Conservation (phyloP, 371 early-diverging fungal genomes). For the Mucor saturninus region DNA sequence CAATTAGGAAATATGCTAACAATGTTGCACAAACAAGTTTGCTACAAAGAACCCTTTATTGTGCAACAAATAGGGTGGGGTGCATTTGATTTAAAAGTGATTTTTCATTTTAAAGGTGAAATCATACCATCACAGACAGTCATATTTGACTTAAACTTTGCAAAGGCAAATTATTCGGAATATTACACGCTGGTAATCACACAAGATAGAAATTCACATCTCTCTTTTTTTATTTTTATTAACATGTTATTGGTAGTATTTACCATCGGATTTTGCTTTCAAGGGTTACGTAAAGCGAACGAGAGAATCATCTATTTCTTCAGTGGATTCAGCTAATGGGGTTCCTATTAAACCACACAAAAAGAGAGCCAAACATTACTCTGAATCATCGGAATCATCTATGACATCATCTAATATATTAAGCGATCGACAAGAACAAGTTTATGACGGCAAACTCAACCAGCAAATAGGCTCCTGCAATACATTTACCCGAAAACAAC, state of each 20-base stretch:
- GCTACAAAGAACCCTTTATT: slow-evolving; percentile 1
- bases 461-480: not conserved
- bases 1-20: not conserved
- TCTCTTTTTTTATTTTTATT: not conserved
- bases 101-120: not conserved
- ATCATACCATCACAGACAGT: not conserved
- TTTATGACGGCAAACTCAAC: not conserved
- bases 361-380: too few relatives aligned
- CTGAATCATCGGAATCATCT: too few relatives aligned
- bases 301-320: too few relatives aligned
- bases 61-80: slow-evolving; percentile 16
- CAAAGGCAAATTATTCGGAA: not conserved
- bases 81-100: slow-evolving; percentile 3
- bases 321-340: too few relatives aligned
- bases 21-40: not conserved
- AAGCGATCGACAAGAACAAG: too few relatives aligned
- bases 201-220: not conserved
- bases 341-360: not conserved
- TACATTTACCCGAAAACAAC: slow-evolving; percentile 2
- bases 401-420: too few relatives aligned
- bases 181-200: slow-evolving; percentile 1
- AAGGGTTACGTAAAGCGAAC: too few relatives aligned
- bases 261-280: too few relatives aligned
- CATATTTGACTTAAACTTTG: slow-evolving; percentile 14
- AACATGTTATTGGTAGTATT: too few relatives aligned